Base-by-base conservation (phyloP, 805 yeast species). In the Wickerhamiella cacticola region DNA sequence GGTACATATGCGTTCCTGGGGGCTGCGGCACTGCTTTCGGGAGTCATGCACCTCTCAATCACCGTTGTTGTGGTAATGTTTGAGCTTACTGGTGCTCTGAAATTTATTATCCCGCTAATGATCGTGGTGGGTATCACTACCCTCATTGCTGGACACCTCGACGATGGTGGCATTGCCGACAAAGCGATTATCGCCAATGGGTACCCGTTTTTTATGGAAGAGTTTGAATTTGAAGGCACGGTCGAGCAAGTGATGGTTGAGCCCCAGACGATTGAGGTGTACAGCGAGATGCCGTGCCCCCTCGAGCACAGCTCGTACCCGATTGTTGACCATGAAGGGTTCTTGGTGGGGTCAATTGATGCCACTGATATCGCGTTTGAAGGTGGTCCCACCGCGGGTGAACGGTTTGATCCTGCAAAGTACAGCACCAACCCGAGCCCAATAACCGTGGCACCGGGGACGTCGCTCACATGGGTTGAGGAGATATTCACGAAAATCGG, bases 1-100 rank as follows among this genome's bases (percentile, higher is more conserved):
- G 98, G 97, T 0, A 82, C 96, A 0, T 92, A 89, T 63, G 96
- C 98, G 0, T 82, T 89, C 54, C 68, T 92, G 24, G 99, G 98
- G 3, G 96, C 99, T 0, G 97, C 89, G 0, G 95, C 96, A 2
- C 82, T 95, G 0, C 70, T 92, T 40, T 79, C 94, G 62, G 99
- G 99, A 2, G 89, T 92, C 29, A 92, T 96, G 22, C 88, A 89
- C 59, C 68, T 92, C 51, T 85, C 96, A 0, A 80, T 92, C 8
- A 80, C 97, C 0, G 96, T 89, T 18, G 97, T 88, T 1, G 84
- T 92, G 13, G 82, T 94, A 36, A 87, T 92, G 94, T 84, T 88
- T 64, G 97, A 92, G 65, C 67, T 92, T 48, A 92, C 99, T 0
- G 99, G 98, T 26, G 98, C 98, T 1, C 68, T 88, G 48, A 76